Conservation (phyloP, 2,329 filamentous ascomycete species). For the Clarireedia sp. region DNA sequence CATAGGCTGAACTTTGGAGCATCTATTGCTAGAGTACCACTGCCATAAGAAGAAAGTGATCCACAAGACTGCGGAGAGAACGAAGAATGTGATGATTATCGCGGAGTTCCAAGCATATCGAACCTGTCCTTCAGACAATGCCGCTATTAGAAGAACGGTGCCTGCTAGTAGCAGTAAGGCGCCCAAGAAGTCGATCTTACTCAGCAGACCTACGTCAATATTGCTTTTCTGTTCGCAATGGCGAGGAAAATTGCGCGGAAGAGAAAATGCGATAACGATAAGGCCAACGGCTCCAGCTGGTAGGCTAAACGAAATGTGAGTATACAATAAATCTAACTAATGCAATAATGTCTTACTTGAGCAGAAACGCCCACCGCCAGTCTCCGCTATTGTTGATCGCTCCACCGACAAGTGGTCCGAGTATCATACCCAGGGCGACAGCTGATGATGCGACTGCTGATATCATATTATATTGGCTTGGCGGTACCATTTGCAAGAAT, state of each 20-base stretch:
- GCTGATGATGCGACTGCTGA: conserved; percentile 6
- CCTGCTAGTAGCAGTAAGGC: conserved; percentile 32
- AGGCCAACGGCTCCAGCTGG: neutral
- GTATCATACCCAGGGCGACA: neutral
- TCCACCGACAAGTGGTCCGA: neutral
- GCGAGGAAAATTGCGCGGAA: neutral
- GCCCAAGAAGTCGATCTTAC: conserved; percentile 14
- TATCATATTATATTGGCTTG: conserved; percentile 38
- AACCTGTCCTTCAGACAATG: conserved; percentile 37
- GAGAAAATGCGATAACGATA: neutral
- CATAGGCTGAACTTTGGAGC: conserved; percentile 9
- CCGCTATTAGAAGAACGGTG: conserved; percentile 39
- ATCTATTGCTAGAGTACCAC: conserved; percentile 8
- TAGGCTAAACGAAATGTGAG: neutral
- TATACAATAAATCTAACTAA: no score
- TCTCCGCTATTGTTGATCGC: neutral
- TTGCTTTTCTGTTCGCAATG: neutral
- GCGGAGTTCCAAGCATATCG: conserved; percentile 36
- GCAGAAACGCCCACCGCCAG: neutral
- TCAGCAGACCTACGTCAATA: neutral
- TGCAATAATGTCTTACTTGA: neutral
- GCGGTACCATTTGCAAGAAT: conserved; percentile 40
- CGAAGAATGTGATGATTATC: conserved; percentile 30
- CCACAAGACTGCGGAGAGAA: conserved; percentile 23
- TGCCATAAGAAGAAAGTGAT: conserved; percentile 31